Evolutionary conservation across 257 asterid genomes (phyloP), one percentile per base, ranked within the genome.

Genomic region (Echium plantagineum): DNA sequence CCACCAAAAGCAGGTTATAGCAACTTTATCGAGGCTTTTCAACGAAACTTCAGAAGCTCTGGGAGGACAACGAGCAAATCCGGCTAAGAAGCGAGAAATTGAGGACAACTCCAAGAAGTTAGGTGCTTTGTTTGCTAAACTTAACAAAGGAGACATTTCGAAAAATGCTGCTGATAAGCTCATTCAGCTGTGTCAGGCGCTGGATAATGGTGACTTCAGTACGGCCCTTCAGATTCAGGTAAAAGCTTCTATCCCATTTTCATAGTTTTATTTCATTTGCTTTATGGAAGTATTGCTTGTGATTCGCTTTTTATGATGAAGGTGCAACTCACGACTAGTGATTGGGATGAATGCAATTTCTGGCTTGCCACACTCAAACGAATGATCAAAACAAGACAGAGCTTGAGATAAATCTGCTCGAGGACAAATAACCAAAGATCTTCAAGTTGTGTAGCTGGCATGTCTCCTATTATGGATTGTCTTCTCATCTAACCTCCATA

Each of bases 291-390:
- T 16, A 28, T n/a, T 15, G 9, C 22, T 20, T 52, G 16, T 51
- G 54, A 61, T 62, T 49, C 63, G 8, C 59, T 26, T 28, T 65
- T 17, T 59, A 61, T 10, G 57, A 19, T 56, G 12, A 61, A 91
- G 98, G 94, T 91, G 30, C 83, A 71, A 18, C 96, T 91, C 58
- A 85, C 98, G 3, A 86, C 95, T 63, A 91, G 89, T 59, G 98
- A 91, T 63, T 91, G 98, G 98, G 98, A 91, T 32, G 98, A 91
- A 71, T 91, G 98, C 84, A 83, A 86, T 83, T 82, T 86, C 75
- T 91, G 98, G 97, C 74, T 88, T 63, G 77, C 88, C 63, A 76
- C 96, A 17, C 93, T 91, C 59, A 91, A 91, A 65, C 82, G 96
- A 64, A 88, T 91, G 96, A 81, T 88, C 71, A 91, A 91, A 76